These are phyloP conservation scores for Xylariaceae sp. DNA, from an alignment of 2,329 filamentous ascomycete species.

Conservation along the genomic window DNA sequence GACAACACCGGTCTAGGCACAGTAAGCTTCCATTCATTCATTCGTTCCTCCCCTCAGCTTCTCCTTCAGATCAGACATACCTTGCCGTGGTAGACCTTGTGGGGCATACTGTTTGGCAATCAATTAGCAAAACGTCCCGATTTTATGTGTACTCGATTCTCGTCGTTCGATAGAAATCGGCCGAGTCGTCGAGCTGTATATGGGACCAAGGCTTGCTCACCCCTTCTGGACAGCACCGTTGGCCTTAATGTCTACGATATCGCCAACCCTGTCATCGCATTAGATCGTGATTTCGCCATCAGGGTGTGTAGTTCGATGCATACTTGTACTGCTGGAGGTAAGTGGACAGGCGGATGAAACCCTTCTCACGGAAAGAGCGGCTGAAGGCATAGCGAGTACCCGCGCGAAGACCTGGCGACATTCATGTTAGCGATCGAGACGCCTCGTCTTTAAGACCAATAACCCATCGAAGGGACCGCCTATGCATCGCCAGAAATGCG, in stretches of 20 bases:
- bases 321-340: conserved; percentile 93
- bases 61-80: not conserved
- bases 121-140: conserved; percentile 31
- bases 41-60: no score
- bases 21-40: not conserved
- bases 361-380: conserved; percentile 90
- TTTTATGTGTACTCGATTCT: not conserved
- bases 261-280: conserved; percentile 69
- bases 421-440: not conserved
- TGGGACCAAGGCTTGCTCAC: conserved; percentile 50
- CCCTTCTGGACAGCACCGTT: conserved; percentile 99
- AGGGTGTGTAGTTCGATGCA: conserved; percentile 28
- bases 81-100: conserved; percentile 99
- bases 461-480: not conserved
- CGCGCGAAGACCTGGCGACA: conserved; percentile 65
- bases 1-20: conserved; percentile 69
- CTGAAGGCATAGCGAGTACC: conserved; percentile 96
- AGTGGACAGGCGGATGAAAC: conserved; percentile 86
- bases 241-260: conserved; percentile 97
- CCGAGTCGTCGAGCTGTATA: conserved; percentile 9
- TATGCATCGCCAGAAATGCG: not conserved
- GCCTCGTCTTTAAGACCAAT: not conserved
- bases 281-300: conserved; percentile 32
- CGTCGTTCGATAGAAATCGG: not conserved
- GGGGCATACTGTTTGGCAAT: conserved; percentile 68